Evolutionary conservation across 2,329 filamentous ascomycete species (phyloP).

Genomic region (Rhynchosporium secalis): DNA sequence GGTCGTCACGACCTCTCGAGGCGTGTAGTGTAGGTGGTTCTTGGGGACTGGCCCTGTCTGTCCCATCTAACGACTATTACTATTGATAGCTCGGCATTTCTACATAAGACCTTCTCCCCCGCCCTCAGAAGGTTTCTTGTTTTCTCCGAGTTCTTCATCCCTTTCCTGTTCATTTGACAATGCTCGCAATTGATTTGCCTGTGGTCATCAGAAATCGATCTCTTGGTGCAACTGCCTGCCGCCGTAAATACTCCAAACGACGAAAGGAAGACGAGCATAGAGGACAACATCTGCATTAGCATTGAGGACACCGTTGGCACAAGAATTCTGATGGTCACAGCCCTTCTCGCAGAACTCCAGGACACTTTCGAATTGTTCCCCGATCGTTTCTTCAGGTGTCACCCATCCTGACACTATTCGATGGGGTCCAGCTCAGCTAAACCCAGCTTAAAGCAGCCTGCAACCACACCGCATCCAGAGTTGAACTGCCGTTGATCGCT

Average conservation of each 20-base stretch:
- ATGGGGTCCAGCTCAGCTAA: slow-evolving; percentile 12
- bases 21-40: slow-evolving; percentile 25
- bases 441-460: slow-evolving; percentile 30
- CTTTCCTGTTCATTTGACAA: slow-evolving; percentile 11
- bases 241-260: slow-evolving; percentile 28
- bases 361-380: slow-evolving; percentile 10
- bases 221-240: slow-evolving; percentile 15
- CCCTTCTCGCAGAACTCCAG: slow-evolving; percentile 15
- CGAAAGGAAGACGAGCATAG: slow-evolving; percentile 19
- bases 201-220: slow-evolving; percentile 13
- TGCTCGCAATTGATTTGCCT: not conserved
- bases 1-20: slow-evolving; percentile 29
- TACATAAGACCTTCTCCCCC: slow-evolving; percentile 27
- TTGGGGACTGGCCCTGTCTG: slow-evolving; percentile 29
- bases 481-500: not conserved
- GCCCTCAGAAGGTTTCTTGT: slow-evolving; percentile 12
- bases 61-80: slow-evolving; percentile 20
- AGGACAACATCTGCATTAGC: slow-evolving; percentile 12
- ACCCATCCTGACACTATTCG: slow-evolving; percentile 1
- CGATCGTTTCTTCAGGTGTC: slow-evolving; percentile 15
- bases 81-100: slow-evolving; percentile 33
- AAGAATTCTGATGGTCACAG: slow-evolving; percentile 15
- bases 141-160: slow-evolving; percentile 16
- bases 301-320: slow-evolving; percentile 15
- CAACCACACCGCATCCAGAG: slow-evolving; percentile 26